These are phyloP conservation scores for Bertia moriformis DNA, from an alignment of 2,329 filamentous ascomycete species.

Conservation along the genomic window DNA sequence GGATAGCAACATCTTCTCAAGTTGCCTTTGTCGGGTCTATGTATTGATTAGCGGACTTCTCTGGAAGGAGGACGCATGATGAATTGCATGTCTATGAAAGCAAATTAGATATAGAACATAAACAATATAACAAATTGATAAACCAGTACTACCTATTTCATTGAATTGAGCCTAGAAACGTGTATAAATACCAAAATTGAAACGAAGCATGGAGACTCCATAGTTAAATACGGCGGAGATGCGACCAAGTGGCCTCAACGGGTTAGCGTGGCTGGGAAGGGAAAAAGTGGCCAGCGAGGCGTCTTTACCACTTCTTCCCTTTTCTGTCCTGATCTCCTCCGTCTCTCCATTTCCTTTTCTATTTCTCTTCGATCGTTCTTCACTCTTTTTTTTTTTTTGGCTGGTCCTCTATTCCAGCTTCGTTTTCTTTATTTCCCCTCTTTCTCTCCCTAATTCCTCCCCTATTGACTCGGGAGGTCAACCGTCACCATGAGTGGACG, in stretches of 20 bases:
- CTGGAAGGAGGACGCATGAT: too few relatives aligned
- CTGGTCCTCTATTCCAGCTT: slow-evolving; percentile 2
- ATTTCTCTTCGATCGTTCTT: not conserved
- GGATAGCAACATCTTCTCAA: too few relatives aligned
- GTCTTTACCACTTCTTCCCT: slow-evolving; percentile 7
- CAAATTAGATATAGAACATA: too few relatives aligned
- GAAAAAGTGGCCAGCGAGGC: slow-evolving; percentile 5
- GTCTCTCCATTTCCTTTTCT: slow-evolving; percentile 6
- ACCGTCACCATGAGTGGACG: slow-evolving; percentile 40
- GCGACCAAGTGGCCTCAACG: slow-evolving; percentile 1
- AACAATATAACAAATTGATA: too few relatives aligned
- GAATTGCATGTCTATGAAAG: too few relatives aligned
- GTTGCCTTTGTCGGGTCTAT: too few relatives aligned
- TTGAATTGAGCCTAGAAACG: too few relatives aligned
- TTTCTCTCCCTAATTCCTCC: not conserved
- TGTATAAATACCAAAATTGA: too few relatives aligned
- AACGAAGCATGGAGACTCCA: too few relatives aligned
- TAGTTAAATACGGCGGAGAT: too few relatives aligned
- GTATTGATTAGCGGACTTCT: too few relatives aligned
- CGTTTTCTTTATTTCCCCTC: not conserved
- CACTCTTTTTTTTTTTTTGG: slow-evolving; percentile 8
- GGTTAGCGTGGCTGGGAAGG: slow-evolving; percentile 5
- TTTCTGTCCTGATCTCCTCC: slow-evolving; percentile 8
- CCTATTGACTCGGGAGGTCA: slow-evolving; percentile 14
- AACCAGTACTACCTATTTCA: too few relatives aligned